phyloP scores from a whole-genome alignment of 768 basidiomycete genomes.

The Termitomyces eurrhizus region DNA sequence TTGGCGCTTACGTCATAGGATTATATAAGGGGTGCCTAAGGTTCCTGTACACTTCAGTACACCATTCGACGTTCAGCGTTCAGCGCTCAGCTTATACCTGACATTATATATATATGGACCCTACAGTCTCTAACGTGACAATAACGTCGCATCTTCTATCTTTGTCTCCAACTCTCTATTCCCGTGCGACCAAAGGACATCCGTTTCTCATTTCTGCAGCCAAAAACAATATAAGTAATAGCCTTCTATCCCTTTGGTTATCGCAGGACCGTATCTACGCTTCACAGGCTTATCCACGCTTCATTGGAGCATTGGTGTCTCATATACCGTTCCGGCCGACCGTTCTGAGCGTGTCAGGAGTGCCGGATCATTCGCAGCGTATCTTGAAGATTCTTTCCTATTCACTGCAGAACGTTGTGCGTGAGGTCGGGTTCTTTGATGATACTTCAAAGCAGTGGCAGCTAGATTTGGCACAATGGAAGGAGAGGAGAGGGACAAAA shows the following conservation, averaged over 20 bases:
- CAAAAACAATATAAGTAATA: constrained; percentile 40
- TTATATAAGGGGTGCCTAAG: too few species aligned
- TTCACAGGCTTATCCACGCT: constrained; percentile 68
- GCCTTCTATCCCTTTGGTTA: constrained; percentile 57
- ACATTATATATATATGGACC: neutral
- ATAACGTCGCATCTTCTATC: constrained; percentile 13
- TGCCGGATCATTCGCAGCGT: constrained; percentile 28
- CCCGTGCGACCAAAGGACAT: constrained; percentile 43
- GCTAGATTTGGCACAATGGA: constrained; percentile 46
- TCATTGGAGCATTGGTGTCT: constrained; percentile 62
- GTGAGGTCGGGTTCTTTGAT: constrained; percentile 58
- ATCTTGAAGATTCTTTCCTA: constrained; percentile 47
- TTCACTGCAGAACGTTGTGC: constrained; percentile 54
- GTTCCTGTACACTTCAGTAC: too few species aligned
- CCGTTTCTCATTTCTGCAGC: constrained; percentile 60
- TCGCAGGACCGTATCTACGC: constrained; percentile 75
- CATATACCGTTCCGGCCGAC: constrained; percentile 48
- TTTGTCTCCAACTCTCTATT: constrained; percentile 24
- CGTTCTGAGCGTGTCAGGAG: constrained; percentile 23
- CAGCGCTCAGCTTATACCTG: neutral
- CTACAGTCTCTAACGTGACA: neutral
- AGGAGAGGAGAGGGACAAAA: constrained; percentile 55
- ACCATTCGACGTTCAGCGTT: too few species aligned
- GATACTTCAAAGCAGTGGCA: constrained; percentile 40
- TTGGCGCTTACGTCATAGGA: too few species aligned